Conservation (phyloP, 495 filamentous ascomycete genomes). For the Geoglossum glabrum region DNA sequence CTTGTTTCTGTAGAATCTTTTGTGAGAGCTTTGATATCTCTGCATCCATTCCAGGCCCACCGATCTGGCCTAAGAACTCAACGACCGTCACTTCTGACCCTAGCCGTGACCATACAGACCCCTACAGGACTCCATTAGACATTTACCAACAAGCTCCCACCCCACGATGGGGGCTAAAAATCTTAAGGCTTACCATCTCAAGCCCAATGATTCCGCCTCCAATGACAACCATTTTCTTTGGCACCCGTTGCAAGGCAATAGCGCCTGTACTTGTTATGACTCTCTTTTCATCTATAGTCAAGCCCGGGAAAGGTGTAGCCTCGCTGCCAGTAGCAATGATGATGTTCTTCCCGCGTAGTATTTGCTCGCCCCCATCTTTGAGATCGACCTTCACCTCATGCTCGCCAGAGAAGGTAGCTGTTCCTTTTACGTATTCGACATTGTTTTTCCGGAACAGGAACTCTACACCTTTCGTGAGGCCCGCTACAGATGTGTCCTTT, state of each 20-base stretch:
- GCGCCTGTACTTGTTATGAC: slow-evolving; percentile 93
- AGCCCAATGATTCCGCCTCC: slow-evolving; percentile 97
- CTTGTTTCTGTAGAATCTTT: slow-evolving; percentile 89
- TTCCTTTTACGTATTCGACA: slow-evolving; percentile 89
- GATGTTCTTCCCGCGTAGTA: slow-evolving; percentile 80
- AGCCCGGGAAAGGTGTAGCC: slow-evolving; percentile 84
- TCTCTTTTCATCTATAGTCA: slow-evolving; percentile 92
- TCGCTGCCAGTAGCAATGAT: slow-evolving; percentile 91
- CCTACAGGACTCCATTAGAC: slow-evolving; percentile 24
- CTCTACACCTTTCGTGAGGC: slow-evolving; percentile 92
- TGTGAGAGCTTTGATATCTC: slow-evolving; percentile 85
- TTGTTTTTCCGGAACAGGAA: slow-evolving; percentile 98
- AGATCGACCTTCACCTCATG: slow-evolving; percentile 83
- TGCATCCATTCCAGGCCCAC: slow-evolving; percentile 90
- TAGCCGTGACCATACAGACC: slow-evolving; percentile 87
- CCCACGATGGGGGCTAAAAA: background rate
- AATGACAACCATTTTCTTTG: slow-evolving; percentile 95
- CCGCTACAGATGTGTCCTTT: slow-evolving; percentile 74
- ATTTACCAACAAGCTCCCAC: background rate
- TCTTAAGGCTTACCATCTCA: slow-evolving; percentile 51
- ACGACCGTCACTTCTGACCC: slow-evolving; percentile 91
- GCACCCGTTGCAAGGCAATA: slow-evolving; percentile 69
- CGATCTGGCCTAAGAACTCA: slow-evolving; percentile 89
- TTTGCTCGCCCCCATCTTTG: slow-evolving; percentile 75
- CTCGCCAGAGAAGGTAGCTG: slow-evolving; percentile 68